phyloP scores from a whole-genome alignment of 2,329 filamentous ascomycete genomes.

The Aspergillus aculeatus region DNA sequence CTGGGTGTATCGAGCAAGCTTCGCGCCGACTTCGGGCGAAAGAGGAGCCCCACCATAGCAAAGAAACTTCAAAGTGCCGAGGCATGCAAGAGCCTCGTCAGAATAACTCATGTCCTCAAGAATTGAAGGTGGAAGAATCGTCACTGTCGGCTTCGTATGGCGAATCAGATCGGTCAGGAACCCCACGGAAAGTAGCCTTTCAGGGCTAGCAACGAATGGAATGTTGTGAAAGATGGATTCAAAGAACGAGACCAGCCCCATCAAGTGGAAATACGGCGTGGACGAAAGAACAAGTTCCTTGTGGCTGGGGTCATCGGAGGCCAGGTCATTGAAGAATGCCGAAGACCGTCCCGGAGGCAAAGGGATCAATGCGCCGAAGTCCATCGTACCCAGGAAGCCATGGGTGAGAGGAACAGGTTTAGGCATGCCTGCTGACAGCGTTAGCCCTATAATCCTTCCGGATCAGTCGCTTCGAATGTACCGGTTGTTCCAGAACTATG shows the following conservation, averaged over 20 bases:
- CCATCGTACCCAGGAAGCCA: slow-evolving; percentile 23
- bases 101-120: slow-evolving; percentile 27
- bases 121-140: slow-evolving; percentile 25
- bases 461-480: slow-evolving; percentile 8
- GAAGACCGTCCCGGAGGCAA: slow-evolving; percentile 18
- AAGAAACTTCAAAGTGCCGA: slow-evolving; percentile 13
- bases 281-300: slow-evolving; percentile 18
- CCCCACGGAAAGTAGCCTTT: slow-evolving; percentile 26
- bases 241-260: slow-evolving; percentile 22
- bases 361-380: slow-evolving; percentile 8
- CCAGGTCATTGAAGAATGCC: slow-evolving; percentile 11
- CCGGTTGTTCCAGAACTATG: slow-evolving; percentile 42
- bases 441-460: not conserved
- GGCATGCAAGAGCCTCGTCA: slow-evolving; percentile 13
- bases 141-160: slow-evolving; percentile 17
- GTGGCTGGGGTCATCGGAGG: not conserved
- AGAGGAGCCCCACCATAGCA: slow-evolving; percentile 16
- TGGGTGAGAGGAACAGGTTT: slow-evolving; percentile 32
- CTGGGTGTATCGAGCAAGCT: slow-evolving; percentile 3
- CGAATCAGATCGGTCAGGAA: slow-evolving; percentile 21
- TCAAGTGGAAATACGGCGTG: slow-evolving; percentile 30
- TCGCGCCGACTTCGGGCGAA: slow-evolving; percentile 7
- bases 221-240: slow-evolving; percentile 21
- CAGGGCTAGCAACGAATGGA: slow-evolving; percentile 23
- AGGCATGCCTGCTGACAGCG: slow-evolving; percentile 31